Conservation (phyloP, 2,329 filamentous ascomycete genomes). For the Aspergillus jensenii region DNA sequence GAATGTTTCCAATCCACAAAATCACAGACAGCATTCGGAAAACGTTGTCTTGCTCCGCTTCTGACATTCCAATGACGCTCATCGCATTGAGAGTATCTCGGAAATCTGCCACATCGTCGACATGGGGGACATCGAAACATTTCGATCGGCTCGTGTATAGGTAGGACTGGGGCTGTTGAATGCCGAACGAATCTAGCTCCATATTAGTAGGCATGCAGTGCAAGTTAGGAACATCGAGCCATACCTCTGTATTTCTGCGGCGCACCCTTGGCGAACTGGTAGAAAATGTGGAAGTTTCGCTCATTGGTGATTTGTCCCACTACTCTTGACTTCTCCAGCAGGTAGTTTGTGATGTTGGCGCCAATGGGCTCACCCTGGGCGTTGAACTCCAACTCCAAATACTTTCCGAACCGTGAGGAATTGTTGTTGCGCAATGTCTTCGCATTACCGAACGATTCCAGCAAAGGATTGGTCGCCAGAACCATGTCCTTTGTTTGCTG, state of each 20-base stretch:
- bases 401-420: slow-evolving; percentile 97
- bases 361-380: slow-evolving; percentile 85
- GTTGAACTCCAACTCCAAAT: slow-evolving; percentile 97
- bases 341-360: slow-evolving; percentile 96
- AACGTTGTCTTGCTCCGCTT: slow-evolving; percentile 90
- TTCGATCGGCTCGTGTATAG: slow-evolving; percentile 91
- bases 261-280: slow-evolving; percentile 95
- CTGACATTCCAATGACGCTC: slow-evolving; percentile 85
- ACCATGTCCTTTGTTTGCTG: slow-evolving; percentile 99
- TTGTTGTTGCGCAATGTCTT: slow-evolving; percentile 99
- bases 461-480: slow-evolving; percentile 91
- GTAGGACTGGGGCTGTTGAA: slow-evolving; percentile 91
- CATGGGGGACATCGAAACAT: slow-evolving; percentile 90
- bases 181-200: slow-evolving; percentile 70
- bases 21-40: slow-evolving; percentile 93
- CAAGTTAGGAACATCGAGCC: slow-evolving; percentile 5
- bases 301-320: slow-evolving; percentile 94
- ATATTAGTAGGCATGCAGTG: slow-evolving; percentile 13
- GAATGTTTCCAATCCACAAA: slow-evolving; percentile 91
- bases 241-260: slow-evolving; percentile 74
- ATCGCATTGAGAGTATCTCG: slow-evolving; percentile 90
- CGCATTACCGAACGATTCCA: slow-evolving; percentile 97
- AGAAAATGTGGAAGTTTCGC: slow-evolving; percentile 99
- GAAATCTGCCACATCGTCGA: slow-evolving; percentile 88
- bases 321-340: slow-evolving; percentile 92